These are phyloP conservation scores for Naumovozyma dairenensis DNA, from an alignment of 805 yeast species.

Conservation along the genomic window DNA sequence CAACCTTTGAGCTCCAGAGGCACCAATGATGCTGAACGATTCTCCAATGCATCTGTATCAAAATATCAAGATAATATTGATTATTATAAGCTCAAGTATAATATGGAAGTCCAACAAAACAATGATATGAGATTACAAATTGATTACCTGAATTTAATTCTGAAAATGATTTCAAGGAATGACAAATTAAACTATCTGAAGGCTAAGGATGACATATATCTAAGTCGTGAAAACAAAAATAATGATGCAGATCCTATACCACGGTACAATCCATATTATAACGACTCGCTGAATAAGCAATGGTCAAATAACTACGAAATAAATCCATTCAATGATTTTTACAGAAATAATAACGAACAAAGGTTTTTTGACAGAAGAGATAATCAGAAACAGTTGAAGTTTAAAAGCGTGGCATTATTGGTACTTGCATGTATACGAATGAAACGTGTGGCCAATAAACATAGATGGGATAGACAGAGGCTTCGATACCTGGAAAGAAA, in stretches of 20 bases:
- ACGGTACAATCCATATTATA: too few relatives aligned
- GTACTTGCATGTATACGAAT: slow-evolving; percentile 25
- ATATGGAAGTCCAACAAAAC: slow-evolving; percentile 25
- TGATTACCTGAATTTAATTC: slow-evolving; percentile 24
- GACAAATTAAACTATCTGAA: slow-evolving; percentile 22
- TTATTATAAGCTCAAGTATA: slow-evolving; percentile 24
- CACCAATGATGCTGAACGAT: too few relatives aligned
- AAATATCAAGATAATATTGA: slow-evolving; percentile 19
- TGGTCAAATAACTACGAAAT: slow-evolving; percentile 1
- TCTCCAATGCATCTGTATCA: neutral
- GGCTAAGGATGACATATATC: slow-evolving; percentile 15
- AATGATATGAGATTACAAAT: slow-evolving; percentile 26
- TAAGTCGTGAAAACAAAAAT: neutral
- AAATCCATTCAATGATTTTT: neutral
- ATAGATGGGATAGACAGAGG: slow-evolving; percentile 21
- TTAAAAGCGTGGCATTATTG: slow-evolving; percentile 24
- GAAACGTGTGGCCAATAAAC: slow-evolving; percentile 17
- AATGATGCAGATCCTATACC: too few relatives aligned
- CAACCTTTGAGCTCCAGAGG: too few relatives aligned
- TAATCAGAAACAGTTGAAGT: slow-evolving; percentile 8
- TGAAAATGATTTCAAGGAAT: slow-evolving; percentile 24
- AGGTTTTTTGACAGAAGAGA: neutral
- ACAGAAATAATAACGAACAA: neutral
- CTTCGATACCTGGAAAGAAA: slow-evolving; percentile 20
- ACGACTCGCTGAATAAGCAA: too few relatives aligned